Base-by-base conservation (phyloP, 192 early-diverging fungal genomes). In the Kappamyces sp. region DNA sequence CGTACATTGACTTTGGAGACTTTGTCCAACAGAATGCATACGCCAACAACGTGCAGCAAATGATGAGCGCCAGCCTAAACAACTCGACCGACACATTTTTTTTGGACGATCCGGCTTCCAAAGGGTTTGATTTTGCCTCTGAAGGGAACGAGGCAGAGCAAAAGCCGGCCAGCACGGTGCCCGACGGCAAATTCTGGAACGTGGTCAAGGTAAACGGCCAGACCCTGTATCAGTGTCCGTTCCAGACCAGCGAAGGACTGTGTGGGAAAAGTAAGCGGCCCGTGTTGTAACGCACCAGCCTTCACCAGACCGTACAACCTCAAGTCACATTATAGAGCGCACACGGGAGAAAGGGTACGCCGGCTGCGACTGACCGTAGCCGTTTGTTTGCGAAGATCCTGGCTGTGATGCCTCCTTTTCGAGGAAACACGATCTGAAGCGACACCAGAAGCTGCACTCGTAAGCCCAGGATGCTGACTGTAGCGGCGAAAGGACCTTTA, bases 381-480 rank as follows among this genome's bases (percentile, higher is more conserved):
- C 84, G 31, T 88, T 77, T 61, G 71, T 69, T 14, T 88, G 86
- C 74, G 63, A 72, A 34, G 52, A 33, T 29, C 11, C 3, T 9
- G 67, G 76, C 46, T 96, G 93, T 70, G 72, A 83, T 1, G 75
- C 82, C 34, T 70, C 79, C 6, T 96, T 96, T 76, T 85, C 91
- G 22, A 78, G 93, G 11, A 86, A 90, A 52, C 91, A 96, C 66
- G 93, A 96, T 70, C 76, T 93, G 42, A 94, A 91, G 67, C 83
- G 93, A 14, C 88, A 90, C 45, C 33, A 45, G 30, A 74, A 74
- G 54, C 53, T 74, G 30, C 71, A 73, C 50, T 45, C 57, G 68
- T 66, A 70, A 2, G 64, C 31, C 40, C 22, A 41, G 5, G 14
- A 9, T 60, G 30, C 38, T 47, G 40, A 37, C 40, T n/a, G 54